phyloP scores from a whole-genome alignment of 208 protist species.

The Lotmaria passim region DNA sequence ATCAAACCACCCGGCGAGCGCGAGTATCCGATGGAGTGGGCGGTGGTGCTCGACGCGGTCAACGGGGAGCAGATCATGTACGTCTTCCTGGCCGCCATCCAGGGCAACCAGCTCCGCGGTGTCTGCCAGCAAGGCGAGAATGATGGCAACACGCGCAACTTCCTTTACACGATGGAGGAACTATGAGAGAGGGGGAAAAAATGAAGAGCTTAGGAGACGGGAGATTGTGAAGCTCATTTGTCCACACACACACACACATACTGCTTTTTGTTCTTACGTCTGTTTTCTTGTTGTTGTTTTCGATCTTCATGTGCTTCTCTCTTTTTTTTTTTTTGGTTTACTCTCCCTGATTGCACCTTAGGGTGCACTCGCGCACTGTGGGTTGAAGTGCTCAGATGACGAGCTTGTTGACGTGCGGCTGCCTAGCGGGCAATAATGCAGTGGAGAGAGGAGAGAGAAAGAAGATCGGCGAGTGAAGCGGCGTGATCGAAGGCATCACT shows the following conservation, averaged over 20 bases:
- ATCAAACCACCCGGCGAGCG: constrained; percentile 80
- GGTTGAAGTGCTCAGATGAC: not conserved
- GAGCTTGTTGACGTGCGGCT: too few species aligned
- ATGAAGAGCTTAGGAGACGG: not conserved
- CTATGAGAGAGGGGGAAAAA: constrained; percentile 43
- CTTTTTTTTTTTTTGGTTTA: not conserved
- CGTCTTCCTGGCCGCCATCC: constrained; percentile 81
- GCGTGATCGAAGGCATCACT: not conserved
- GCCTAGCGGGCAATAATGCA: not conserved
- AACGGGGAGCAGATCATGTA: constrained; percentile 76
- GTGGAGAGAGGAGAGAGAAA: not conserved
- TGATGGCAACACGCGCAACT: constrained; percentile 70
- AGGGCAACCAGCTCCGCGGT: constrained; percentile 86
- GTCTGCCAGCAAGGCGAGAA: constrained; percentile 69
- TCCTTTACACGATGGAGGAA: constrained; percentile 87
- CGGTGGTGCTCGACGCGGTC: constrained; percentile 56
- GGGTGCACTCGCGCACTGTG: not conserved
- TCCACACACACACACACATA: too few species aligned
- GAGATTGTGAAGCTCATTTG: too few species aligned
- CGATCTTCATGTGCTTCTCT: not conserved
- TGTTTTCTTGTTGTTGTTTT: constrained; percentile 9
- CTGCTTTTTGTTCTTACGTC: constrained; percentile 2
- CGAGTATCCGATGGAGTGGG: constrained; percentile 91
- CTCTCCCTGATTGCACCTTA: not conserved
- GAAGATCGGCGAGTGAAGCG: not conserved